A percentile compares a stretch with the other conserved stretches of the same genome.
phyloP scores from a whole-genome alignment of 805 yeast species.

The Candida ipomoeae region DNA sequence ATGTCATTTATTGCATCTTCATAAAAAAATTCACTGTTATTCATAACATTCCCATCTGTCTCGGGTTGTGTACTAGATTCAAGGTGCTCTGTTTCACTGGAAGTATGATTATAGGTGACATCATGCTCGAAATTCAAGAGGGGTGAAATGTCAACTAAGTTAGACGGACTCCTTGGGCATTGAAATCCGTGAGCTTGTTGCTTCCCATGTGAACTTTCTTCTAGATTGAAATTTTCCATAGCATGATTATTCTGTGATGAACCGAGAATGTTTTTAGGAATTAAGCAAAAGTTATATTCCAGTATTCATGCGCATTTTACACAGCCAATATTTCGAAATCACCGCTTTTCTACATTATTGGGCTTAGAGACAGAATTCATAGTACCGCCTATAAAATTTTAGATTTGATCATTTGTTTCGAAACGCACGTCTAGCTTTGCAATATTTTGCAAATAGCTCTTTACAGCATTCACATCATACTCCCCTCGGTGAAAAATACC shows the following conservation, averaged over 20 bases:
- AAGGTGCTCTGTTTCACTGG: background rate
- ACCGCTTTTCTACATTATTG: background rate
- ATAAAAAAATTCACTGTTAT: background rate
- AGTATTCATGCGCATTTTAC: background rate
- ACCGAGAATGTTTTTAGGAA: background rate
- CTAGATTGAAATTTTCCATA: background rate
- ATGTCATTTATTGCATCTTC: conserved; percentile 8
- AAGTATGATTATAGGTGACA: background rate
- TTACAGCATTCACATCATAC: conserved; percentile 81
- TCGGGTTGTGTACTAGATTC: background rate
- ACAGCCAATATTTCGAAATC: background rate
- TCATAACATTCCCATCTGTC: background rate
- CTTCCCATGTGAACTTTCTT: background rate
- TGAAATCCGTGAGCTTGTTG: background rate
- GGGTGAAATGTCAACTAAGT: background rate
- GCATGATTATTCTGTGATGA: conserved; percentile 1
- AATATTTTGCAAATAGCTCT: conserved; percentile 52
- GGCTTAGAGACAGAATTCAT: background rate
- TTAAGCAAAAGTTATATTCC: background rate
- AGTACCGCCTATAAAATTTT: background rate
- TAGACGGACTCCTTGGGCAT: background rate
- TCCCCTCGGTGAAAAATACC: conserved; percentile 98
- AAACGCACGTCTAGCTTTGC: conserved; percentile 70
- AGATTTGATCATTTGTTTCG: conserved; percentile 30
- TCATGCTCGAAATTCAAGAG: background rate